phyloP scores from a whole-genome alignment of 495 filamentous ascomycete genomes.

The Talaromyces trachyspermus region DNA sequence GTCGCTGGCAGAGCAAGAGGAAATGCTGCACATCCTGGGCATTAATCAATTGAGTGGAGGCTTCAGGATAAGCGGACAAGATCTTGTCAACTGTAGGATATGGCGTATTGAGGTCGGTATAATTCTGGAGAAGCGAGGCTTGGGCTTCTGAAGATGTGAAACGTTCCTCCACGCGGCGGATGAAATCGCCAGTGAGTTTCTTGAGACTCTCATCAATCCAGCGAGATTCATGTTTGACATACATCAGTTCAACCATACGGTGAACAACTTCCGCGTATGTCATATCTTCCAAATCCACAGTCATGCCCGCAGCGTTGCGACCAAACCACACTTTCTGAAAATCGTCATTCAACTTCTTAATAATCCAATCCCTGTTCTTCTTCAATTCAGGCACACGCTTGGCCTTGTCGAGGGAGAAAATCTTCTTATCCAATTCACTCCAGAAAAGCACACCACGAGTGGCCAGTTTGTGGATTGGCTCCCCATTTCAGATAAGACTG shows the following conservation, averaged over 20 bases:
- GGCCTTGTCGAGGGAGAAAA: slow-evolving; percentile 25
- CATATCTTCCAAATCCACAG: slow-evolving; percentile 31
- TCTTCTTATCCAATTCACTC: slow-evolving; percentile 29
- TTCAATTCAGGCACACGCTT: slow-evolving; percentile 20
- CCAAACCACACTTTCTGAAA: slow-evolving; percentile 37
- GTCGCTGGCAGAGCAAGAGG: slow-evolving; percentile 18
- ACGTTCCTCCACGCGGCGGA: slow-evolving; percentile 20
- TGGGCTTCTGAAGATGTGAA: slow-evolving; percentile 11
- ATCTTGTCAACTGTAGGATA: slow-evolving; percentile 8
- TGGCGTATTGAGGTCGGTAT: slow-evolving; percentile 7
- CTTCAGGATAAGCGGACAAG: slow-evolving; percentile 12
- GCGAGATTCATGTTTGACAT: slow-evolving; percentile 22
- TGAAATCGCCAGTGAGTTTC: slow-evolving; percentile 21
- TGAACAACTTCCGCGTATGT: slow-evolving; percentile 28
- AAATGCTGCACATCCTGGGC: slow-evolving; percentile 29
- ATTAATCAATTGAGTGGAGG: slow-evolving; percentile 17
- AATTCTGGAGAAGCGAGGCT: slow-evolving; percentile 12
- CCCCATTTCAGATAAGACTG: slow-evolving; percentile 36
- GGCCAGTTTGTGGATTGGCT: slow-evolving; percentile 37
- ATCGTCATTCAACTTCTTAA: slow-evolving; percentile 27
- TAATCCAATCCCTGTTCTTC: slow-evolving; percentile 19
- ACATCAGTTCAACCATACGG: slow-evolving; percentile 28
- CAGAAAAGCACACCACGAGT: slow-evolving; percentile 31
- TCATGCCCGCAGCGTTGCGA: slow-evolving; percentile 13
- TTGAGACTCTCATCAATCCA: slow-evolving; percentile 32